These are phyloP conservation scores for Sclerotinia glacialis DNA, from an alignment of 2,329 filamentous ascomycete genomes.

Conservation along the genomic window DNA sequence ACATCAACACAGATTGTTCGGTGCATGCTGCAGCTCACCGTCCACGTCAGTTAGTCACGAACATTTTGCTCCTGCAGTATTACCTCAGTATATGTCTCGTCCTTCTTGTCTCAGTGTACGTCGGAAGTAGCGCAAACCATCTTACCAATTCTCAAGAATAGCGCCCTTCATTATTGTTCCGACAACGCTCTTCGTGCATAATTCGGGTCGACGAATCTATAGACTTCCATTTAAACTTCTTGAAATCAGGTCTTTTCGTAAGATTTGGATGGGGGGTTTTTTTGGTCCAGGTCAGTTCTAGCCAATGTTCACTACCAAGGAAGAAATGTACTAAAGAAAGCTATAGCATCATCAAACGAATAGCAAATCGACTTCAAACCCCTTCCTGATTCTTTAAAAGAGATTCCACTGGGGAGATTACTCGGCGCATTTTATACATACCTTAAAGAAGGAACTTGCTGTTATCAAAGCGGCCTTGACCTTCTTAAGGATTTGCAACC, in stretches of 20 bases:
- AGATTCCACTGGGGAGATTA: conserved; percentile 28
- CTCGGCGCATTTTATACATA: conserved; percentile 25
- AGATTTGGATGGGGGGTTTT: background rate
- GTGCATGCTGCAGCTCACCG: conserved; percentile 32
- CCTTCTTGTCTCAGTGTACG: conserved; percentile 30
- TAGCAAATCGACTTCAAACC: background rate
- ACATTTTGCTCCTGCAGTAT: conserved; percentile 36
- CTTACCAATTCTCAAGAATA: conserved; percentile 13
- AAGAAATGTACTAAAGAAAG: conserved; percentile 8
- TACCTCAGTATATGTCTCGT: conserved; percentile 34
- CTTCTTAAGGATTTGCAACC: conserved; percentile 26
- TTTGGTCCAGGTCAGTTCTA: background rate
- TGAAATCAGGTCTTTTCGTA: background rate
- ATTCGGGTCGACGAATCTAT: background rate
- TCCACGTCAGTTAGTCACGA: conserved; percentile 34
- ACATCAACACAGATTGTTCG: conserved; percentile 26
- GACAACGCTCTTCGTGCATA: conserved; percentile 18
- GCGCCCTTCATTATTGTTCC: conserved; percentile 16
- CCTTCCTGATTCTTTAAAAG: conserved; percentile 19
- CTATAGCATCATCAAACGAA: conserved; percentile 7
- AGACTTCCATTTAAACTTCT: conserved; percentile 11
- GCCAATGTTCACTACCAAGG: background rate
- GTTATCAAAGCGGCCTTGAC: conserved; percentile 27
- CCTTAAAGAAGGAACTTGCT: conserved; percentile 24
- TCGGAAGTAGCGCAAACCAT: conserved; percentile 29